Evolutionary conservation across 176 grass and related monocot genomes (phyloP), one percentile per base, ranked within the genome.

Genomic region (Miscanthus lutarioriparius): DNA sequence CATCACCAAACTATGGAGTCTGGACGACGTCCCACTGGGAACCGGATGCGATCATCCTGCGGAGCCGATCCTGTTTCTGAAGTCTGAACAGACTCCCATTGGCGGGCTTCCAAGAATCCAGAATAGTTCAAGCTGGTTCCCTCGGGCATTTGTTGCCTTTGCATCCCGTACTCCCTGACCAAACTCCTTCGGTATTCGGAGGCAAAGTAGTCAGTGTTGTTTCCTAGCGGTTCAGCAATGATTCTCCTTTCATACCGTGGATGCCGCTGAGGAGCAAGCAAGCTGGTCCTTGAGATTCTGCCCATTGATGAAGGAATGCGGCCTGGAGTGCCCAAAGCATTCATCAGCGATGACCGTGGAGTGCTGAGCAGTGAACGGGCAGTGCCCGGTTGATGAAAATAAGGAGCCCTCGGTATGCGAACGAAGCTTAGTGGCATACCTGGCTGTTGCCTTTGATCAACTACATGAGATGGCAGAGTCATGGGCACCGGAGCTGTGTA

Each of bases 381-480:
- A 23, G 13, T 64, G 22, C 6, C 17, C 4, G 2, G 37, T 9
- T 10, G 36, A 78, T 62, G 49, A 45, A 63, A 79, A 23, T 7
- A 33, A 59, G 47, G 14, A 43, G 19, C 20, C 39, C 26, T n/a
- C 22, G 1, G 37, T 22, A 64, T 64, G 53, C 48, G 13, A 79
- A 23, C 36, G 47, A 41, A 20, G 37, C 67, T 75, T 5, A 35
- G 28, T 25, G 36, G 62, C 53, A 76, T 69, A 45, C 20, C 32
- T 16, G 45, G 26, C n/a, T 44, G 85, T 43, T 41, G 61, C 45
- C 71, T 76, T 69, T 77, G n/a, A 77, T 28, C 72, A 58, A 5
- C 36, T 8, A 53, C 10, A 48, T 41, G 27, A 12, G 30, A 23
- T 16, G 17, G 41, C 4, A 7, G 22, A 53, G 77, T 9, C n/a